phyloP scores from a whole-genome alignment of 148 eudicot genomes.

The Vaccinium macrocarpon region DNA sequence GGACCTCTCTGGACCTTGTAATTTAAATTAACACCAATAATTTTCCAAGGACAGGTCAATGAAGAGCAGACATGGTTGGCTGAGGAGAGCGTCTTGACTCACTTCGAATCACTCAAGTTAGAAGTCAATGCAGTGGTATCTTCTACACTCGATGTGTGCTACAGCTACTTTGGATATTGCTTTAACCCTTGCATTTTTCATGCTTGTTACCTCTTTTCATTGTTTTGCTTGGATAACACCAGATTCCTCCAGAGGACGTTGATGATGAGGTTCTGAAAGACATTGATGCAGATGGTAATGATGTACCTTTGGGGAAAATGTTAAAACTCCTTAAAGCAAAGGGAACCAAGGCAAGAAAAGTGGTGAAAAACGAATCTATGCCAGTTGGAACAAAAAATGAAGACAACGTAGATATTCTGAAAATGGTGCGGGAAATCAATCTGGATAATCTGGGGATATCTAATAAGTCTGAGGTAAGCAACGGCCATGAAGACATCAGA shows the following conservation, averaged over 20 bases:
- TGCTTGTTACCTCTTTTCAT: constrained; percentile 11
- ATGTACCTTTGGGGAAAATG: constrained; percentile 81
- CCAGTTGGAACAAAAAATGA: constrained; percentile 42
- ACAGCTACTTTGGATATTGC: background rate
- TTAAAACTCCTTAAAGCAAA: constrained; percentile 80
- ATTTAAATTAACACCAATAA: background rate
- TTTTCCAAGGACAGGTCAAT: constrained; percentile 37
- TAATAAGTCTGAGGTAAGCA: constrained; percentile 57
- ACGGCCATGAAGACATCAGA: constrained; percentile 49
- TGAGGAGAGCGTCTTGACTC: constrained; percentile 62
- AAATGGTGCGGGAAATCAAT: constrained; percentile 81
- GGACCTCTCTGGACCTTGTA: background rate
- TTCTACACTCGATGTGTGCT: constrained; percentile 6
- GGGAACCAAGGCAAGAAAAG: constrained; percentile 61
- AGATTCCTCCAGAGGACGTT: constrained; percentile 57
- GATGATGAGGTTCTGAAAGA: constrained; percentile 69
- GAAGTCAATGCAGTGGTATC: constrained; percentile 77
- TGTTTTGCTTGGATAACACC: constrained; percentile 20
- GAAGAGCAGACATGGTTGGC: constrained; percentile 70
- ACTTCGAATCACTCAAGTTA: constrained; percentile 72
- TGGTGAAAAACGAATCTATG: constrained; percentile 38
- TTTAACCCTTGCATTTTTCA: background rate
- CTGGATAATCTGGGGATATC: constrained; percentile 48
- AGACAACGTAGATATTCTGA: constrained; percentile 58
- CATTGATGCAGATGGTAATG: constrained; percentile 76